Evolutionary conservation across 2,329 filamentous ascomycete species (phyloP).

Genomic region (Beauveria sp.): DNA sequence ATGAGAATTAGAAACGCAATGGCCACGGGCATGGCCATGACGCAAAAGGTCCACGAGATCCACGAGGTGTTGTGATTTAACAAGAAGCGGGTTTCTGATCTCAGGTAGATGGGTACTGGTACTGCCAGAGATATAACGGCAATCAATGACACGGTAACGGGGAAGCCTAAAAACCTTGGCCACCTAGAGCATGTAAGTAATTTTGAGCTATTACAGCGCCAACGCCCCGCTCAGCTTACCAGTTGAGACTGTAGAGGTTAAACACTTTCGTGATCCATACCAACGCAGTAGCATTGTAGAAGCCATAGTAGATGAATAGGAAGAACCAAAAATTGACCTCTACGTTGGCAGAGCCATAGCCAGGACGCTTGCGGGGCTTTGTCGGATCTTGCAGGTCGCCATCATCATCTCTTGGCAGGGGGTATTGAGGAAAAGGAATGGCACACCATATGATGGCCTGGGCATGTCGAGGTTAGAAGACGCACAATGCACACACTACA

Average conservation of each 20-base stretch:
- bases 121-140: slow-evolving; percentile 51
- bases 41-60: slow-evolving; percentile 63
- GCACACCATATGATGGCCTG: slow-evolving; percentile 59
- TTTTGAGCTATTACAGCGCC: neutral
- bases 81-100: slow-evolving; percentile 44
- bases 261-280: slow-evolving; percentile 68
- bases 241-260: slow-evolving; percentile 63
- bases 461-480: neutral
- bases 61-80: slow-evolving; percentile 58
- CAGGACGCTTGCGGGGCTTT: slow-evolving; percentile 24
- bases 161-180: slow-evolving; percentile 57
- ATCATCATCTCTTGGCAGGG: slow-evolving; percentile 38
- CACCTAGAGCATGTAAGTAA: slow-evolving; percentile 32
- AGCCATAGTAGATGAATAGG: slow-evolving; percentile 60
- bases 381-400: slow-evolving; percentile 18
- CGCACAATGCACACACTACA: neutral
- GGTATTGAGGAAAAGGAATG: slow-evolving; percentile 57
- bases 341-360: slow-evolving; percentile 56
- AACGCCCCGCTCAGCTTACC: slow-evolving; percentile 26
- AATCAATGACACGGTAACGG: slow-evolving; percentile 54
- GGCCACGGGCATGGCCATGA: slow-evolving; percentile 61
- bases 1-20: slow-evolving; percentile 58
- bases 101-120: slow-evolving; percentile 53
- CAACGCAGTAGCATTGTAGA: slow-evolving; percentile 60
- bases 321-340: slow-evolving; percentile 68